Evolutionary conservation across 179 eudicot species (phyloP), one percentile per base, ranked within the genome.

Genomic region (Sideroxylon spinosum): DNA sequence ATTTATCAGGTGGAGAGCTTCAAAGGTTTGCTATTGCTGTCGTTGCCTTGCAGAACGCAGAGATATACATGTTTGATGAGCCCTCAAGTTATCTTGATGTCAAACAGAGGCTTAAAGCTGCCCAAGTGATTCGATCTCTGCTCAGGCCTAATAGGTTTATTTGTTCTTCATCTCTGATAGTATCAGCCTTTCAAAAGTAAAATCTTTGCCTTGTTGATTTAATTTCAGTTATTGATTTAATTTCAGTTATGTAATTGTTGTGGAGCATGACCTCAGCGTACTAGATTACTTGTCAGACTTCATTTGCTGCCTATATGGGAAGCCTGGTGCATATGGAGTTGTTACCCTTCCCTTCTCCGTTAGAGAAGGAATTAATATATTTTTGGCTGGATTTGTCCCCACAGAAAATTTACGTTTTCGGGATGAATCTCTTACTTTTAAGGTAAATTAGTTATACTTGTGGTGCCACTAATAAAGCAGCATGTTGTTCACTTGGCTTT

Each of bases 11-110:
- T 82, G 98, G 99, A 68, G 99, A 93, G 88, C 93, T 95, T 78
- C 99, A 95, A 86, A 91, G 99, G 86, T 95, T 95, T 81, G 99
- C 99, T 44, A 91, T 95, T 84, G 98, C 98, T 50, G 99, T 95
- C 76, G 98, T 95, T 52, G 95, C 94, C 26, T 88, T 95, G 60
- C 95, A 91, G 76, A 88, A 83, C 86, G 98, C 95, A 5, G 98
- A 95, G 79, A 93, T 95, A 76, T 95, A 88, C 76, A 95, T 95
- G 98, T 95, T 95, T 80, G 99, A 95, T 77, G 99, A 95, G 56
- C 99, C 99, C 63, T 95, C 98, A 59, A 95, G 98, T 89, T 95
- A 95, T 83, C 91, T 95, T 66, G 98, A 95, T 91, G 98, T 95
- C 57, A 95, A 86, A 70, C 98, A 95, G 82, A 88, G 98, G 84